Conservation (phyloP, 2,329 filamentous ascomycete genomes). For the Pseudophaeomoniella oleicola region DNA sequence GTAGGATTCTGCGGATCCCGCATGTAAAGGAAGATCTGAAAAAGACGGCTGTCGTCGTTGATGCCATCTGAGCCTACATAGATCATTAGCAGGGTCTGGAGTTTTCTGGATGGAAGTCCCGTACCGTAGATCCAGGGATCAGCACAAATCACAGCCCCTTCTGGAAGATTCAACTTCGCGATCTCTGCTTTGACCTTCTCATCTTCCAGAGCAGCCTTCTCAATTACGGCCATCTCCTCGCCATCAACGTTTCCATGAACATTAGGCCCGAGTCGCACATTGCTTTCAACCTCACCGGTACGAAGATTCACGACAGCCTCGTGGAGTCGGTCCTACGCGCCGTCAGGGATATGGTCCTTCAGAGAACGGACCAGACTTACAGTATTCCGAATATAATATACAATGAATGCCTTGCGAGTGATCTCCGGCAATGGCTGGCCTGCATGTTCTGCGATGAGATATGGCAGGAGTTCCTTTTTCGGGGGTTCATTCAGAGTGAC, state of each 20-base stretch:
- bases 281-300: conserved; percentile 30
- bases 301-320: conserved; percentile 39
- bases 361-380: too few relatives aligned
- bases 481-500: conserved; percentile 52
- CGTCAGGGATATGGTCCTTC: too few relatives aligned
- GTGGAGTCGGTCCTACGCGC: conserved; percentile 37
- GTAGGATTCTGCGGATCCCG: conserved; percentile 43
- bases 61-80: conserved; percentile 36
- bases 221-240: conserved; percentile 45
- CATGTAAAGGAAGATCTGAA: conserved; percentile 54
- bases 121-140: conserved; percentile 58
- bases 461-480: conserved; percentile 43
- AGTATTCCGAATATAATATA: conserved; percentile 36
- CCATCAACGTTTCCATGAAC: conserved; percentile 42
- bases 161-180: conserved; percentile 42
- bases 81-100: too few relatives aligned
- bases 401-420: conserved; percentile 36
- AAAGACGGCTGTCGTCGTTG: conserved; percentile 36
- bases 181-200: conserved; percentile 43
- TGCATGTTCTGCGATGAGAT: conserved; percentile 47
- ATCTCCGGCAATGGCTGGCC: conserved; percentile 32
- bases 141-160: conserved; percentile 40
- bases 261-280: conserved; percentile 35
- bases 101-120: too few relatives aligned
- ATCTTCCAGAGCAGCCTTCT: conserved; percentile 40